phyloP scores from a whole-genome alignment of 139 green algal species.

The Volvox africanus region DNA sequence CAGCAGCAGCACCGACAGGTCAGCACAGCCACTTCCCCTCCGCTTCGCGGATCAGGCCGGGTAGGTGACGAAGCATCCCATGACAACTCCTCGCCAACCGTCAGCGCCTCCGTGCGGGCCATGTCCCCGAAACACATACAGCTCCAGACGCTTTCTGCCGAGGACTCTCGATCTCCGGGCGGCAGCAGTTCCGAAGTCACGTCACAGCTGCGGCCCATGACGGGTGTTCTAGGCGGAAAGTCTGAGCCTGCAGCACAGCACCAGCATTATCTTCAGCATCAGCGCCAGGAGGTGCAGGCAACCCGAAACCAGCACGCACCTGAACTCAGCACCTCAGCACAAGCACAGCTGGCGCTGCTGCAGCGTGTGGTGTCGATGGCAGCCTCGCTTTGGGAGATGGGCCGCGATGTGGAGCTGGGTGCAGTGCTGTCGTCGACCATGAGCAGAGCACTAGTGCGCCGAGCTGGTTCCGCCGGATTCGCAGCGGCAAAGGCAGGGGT shows the following conservation, averaged over 20 bases:
- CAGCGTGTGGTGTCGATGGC: constrained; percentile 34
- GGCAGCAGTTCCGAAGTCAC: background rate
- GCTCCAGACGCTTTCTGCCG: no score
- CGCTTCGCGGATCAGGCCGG: no score
- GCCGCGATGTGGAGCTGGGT: background rate
- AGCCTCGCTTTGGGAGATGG: constrained; percentile 1
- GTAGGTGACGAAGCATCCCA: no score
- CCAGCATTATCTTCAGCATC: background rate
- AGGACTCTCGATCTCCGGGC: no score
- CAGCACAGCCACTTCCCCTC: no score
- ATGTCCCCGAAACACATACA: no score
- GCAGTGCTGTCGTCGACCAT: constrained; percentile 22
- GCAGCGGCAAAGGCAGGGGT: background rate
- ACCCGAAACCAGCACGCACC: background rate
- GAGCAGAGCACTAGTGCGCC: background rate
- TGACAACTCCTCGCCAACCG: no score
- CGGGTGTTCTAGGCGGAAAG: background rate
- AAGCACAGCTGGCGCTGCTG: constrained; percentile 17
- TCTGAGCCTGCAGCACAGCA: background rate
- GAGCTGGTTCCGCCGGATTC: background rate
- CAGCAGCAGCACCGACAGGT: background rate
- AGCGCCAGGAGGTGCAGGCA: no score
- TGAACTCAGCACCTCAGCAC: background rate
- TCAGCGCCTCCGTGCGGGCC: no score
- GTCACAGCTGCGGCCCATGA: background rate